Conservation (phyloP, 2,329 filamentous ascomycete species). For the Xylariaceae sp. region DNA sequence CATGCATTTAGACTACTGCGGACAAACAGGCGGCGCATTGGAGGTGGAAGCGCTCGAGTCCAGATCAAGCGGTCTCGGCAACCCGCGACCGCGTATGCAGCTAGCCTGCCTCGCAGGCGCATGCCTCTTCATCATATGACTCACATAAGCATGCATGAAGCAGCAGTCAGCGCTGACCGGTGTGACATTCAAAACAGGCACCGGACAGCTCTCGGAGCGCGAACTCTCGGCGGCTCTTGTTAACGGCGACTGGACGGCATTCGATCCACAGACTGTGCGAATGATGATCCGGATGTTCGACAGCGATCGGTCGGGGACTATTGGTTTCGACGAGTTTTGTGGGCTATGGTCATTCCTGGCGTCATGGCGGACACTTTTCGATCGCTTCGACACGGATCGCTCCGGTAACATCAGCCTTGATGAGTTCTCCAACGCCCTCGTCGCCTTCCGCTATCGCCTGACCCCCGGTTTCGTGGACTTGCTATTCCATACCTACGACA, state of each 20-base stretch:
- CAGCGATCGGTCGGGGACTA: constrained; percentile 83
- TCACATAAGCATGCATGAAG: constrained; percentile 10
- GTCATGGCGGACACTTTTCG: constrained; percentile 92
- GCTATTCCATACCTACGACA: constrained; percentile 89
- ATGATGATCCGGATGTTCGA: constrained; percentile 99
- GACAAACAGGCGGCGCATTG: background rate
- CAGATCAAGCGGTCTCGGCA: background rate
- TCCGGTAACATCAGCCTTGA: constrained; percentile 83
- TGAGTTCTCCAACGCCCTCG: constrained; percentile 89
- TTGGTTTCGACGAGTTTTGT: constrained; percentile 95
- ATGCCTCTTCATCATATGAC: constrained; percentile 9
- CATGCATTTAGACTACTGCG: background rate
- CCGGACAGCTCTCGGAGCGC: constrained; percentile 80
- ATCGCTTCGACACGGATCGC: constrained; percentile 89
- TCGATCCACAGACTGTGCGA: constrained; percentile 90
- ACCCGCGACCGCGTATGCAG: background rate
- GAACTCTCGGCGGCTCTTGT: constrained; percentile 91
- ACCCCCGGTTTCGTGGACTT: constrained; percentile 82
- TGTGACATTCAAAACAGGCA: constrained; percentile 54
- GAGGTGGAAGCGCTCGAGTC: background rate
- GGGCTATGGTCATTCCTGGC: constrained; percentile 95
- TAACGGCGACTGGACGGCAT: constrained; percentile 94
- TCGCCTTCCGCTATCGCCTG: constrained; percentile 92
- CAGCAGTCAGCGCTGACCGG: constrained; percentile 12
- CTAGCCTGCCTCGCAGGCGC: background rate